Evolutionary conservation across 805 yeast species (phyloP), one percentile per base, ranked within the genome.

Genomic region (Monosporozyma aerobia): DNA sequence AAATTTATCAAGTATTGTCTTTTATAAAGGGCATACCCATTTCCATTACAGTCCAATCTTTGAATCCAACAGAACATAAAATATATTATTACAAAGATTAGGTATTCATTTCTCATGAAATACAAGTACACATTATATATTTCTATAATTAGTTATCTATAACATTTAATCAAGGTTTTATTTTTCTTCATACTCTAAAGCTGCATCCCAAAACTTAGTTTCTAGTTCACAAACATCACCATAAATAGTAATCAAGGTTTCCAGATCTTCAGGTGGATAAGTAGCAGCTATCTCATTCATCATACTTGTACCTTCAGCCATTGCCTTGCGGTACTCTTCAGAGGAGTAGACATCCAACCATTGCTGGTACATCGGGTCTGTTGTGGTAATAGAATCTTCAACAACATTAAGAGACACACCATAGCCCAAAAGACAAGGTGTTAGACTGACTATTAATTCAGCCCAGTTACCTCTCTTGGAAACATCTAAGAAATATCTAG

Each of bases 371-470:
- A 65, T 70, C 29, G 56, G 56, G 37, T 58, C 58, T 7, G 53
- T 54, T 7, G 63, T 65, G 3, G 63, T 59, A 10, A 70, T 67
- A 4, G 69, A 64, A 3, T 72, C 63, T 5, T 71, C 70, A 23
- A 66, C 59, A 5, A 62, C 57, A 2, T 54, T 44, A 0, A 80
- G 78, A 1, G 90, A 89, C 48, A 77, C 73, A 37, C 77, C 77
- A 63, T 85, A 85, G 1, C 95, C 95, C 63, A 82, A 77, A 48
- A 85, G 67, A 65, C 95, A 87, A 0, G 95, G 94, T 7, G 88
- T 78, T 51, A 85, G 66, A 0, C 92, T 87, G 7, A 83, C 77
- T 53, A 80, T 80, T 50, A 85, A 76, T 47, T 82, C 86, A 32
- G 82, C 64, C 78, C 83, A 83, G 62, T 83, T 83, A 29, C 78